Base-by-base conservation (phyloP, 805 yeast species). In the Ogataea wickerhamii region DNA sequence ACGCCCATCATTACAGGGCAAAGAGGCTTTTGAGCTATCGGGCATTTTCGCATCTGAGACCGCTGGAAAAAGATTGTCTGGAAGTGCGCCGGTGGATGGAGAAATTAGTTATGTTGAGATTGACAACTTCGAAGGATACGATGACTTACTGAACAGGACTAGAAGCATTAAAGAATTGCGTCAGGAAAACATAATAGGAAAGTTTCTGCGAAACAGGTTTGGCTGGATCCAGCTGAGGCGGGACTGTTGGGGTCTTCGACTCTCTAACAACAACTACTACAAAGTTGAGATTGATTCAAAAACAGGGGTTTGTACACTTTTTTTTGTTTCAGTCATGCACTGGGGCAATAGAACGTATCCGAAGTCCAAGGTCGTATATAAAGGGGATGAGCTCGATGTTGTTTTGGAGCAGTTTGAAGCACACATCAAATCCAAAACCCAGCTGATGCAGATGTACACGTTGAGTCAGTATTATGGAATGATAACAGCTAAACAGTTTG, bases 91-190 rank as follows among this genome's bases (percentile, higher is more conserved):
- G 16, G 16, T 34, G 2, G 42, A 35, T 3, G 51, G 48, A 4
- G 55, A 51, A 5, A 22, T 57, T 20, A 48, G 48, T 2, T 60
- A 56, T 30, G 45, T 60, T 20, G 62, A 60, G 23, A 44, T 56
- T 27, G 51, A 50, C n/a, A 55, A 49, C 19, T 47, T 48, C 33
- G 59, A 56, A 32, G 61, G 61, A 1, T 51, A 49, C 21, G 45
- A 55, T 5, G 57, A 58, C 10, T 31, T 59, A 18, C 31, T 58
- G 16, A 37, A 38, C n/a, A 41, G 48, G 12, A 47, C 52, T 4
- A 40, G 37, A 16, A 38, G 37, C 14, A 26, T 36, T 23, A 34
- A 45, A 27, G 35, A 38, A 25, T 18, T 32, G 28, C 33, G 35
- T 28, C 29, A 40, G 4, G 44, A 43, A 6, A 47, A 51, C 28